A percentile compares a stretch with the other conserved stretches of the same genome.
Conservation (phyloP, 768 basidiomycete genomes). For the Mrakia hoshinonis region DNA sequence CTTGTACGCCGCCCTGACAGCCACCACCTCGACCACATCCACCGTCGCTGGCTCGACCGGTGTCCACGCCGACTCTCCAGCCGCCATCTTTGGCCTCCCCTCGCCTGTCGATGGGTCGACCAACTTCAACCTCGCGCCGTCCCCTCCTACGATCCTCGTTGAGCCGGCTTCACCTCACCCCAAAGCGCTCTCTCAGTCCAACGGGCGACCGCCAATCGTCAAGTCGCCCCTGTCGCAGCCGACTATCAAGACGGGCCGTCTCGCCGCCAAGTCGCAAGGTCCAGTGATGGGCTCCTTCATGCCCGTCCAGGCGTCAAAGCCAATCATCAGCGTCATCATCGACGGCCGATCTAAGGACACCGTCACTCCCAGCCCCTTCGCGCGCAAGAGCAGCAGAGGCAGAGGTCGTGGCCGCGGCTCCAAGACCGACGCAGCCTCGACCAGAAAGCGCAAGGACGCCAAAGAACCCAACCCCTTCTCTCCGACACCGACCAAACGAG, state of each 20-base stretch:
- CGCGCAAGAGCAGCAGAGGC: slow-evolving; percentile 12
- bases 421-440: not conserved
- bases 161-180: slow-evolving; percentile 9
- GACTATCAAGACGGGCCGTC: not conserved
- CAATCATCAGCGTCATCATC: slow-evolving; percentile 20
- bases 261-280: not conserved
- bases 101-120: not conserved
- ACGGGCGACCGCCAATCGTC: not conserved
- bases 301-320: slow-evolving; percentile 5
- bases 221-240: not conserved
- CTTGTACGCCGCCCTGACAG: not conserved
- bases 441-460: not conserved
- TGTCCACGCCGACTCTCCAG: slow-evolving; percentile 6
- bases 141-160: not conserved
- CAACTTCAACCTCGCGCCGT: not conserved
- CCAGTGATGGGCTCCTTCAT: slow-evolving; percentile 23
- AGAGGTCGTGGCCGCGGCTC: not conserved
- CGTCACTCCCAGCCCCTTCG: slow-evolving; percentile 22
- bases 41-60: not conserved
- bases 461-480: slow-evolving; percentile 15
- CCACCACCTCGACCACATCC: not conserved
- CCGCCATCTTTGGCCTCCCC: slow-evolving; percentile 1
- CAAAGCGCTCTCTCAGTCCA: not conserved
- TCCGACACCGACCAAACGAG: slow-evolving; percentile 18
- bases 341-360: slow-evolving; percentile 11